Evolutionary conservation across 2,329 filamentous ascomycete genomes (phyloP).

Genomic region (Epichloe baconii): DNA sequence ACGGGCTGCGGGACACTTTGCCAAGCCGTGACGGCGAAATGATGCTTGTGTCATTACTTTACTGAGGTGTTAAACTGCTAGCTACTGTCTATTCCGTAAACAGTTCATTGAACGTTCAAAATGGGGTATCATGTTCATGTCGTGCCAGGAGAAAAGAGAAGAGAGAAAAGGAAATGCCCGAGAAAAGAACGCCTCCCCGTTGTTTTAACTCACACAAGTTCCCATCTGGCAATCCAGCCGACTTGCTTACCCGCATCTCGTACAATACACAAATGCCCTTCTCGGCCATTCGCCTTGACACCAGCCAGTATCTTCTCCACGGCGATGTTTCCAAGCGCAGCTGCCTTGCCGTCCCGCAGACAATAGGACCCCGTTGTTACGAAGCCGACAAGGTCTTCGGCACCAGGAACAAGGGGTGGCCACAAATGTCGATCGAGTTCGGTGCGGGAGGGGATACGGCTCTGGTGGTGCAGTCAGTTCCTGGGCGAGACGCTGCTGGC

Average conservation of each 20-base stretch:
- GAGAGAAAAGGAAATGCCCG: neutral
- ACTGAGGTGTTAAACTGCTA: too few relatives aligned
- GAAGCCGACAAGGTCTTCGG: slow-evolving; percentile 73
- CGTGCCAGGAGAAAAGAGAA: neutral
- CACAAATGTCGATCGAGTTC: slow-evolving; percentile 27
- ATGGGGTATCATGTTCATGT: neutral
- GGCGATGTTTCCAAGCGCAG: slow-evolving; percentile 60
- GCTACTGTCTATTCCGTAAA: too few relatives aligned
- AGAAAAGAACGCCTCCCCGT: too few relatives aligned
- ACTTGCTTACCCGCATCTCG: slow-evolving; percentile 67
- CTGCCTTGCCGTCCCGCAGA: slow-evolving; percentile 60
- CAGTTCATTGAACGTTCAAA: too few relatives aligned
- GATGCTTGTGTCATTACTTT: too few relatives aligned
- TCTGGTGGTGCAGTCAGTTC: slow-evolving; percentile 30
- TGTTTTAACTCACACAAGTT: slow-evolving; percentile 34
- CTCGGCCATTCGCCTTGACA: slow-evolving; percentile 20
- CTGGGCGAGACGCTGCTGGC: slow-evolving; percentile 32
- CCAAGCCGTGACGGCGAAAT: too few relatives aligned
- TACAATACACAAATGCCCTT: slow-evolving; percentile 58
- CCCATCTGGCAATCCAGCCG: slow-evolving; percentile 71
- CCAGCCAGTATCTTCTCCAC: slow-evolving; percentile 39
- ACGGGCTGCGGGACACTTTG: too few relatives aligned
- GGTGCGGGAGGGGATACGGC: slow-evolving; percentile 19
- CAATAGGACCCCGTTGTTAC: slow-evolving; percentile 79
- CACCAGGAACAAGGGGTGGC: slow-evolving; percentile 58